Percentiles rank a stretch among this genome's conserved stretches.
Conservation (phyloP, 75 land plant genomes). For the Cryptomeria japonica region DNA sequence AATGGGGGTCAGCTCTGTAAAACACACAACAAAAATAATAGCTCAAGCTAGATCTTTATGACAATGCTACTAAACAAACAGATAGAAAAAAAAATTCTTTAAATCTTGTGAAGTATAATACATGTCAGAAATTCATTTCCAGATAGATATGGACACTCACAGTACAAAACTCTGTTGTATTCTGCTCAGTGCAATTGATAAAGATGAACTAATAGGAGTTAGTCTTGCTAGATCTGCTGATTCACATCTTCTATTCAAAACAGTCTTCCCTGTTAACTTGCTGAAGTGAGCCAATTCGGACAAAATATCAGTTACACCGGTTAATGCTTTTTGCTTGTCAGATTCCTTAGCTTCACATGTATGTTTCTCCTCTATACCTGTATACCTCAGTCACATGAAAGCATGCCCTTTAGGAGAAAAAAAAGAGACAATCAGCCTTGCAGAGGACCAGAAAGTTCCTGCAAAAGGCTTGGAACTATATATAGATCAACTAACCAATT, state of each 20-base stretch:
- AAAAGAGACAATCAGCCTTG: background rate
- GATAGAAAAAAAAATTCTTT: constrained; percentile 2
- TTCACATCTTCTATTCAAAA: constrained; percentile 41
- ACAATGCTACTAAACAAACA: background rate
- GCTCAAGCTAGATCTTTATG: background rate
- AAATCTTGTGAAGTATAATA: background rate
- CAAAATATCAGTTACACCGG: constrained; percentile 45
- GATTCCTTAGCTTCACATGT: constrained; percentile 48
- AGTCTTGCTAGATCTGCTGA: constrained; percentile 20
- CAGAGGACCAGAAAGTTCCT: background rate
- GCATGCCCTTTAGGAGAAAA: background rate
- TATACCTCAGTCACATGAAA: background rate
- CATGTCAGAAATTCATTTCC: constrained; percentile 3
- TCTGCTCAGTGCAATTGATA: constrained; percentile 75
- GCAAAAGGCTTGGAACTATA: background rate
- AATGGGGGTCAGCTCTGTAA: constrained; percentile 78
- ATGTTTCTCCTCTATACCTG: constrained; percentile 4
- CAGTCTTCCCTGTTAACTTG: constrained; percentile 49
- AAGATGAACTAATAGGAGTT: constrained; percentile 55
- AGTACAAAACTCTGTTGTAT: constrained; percentile 98
- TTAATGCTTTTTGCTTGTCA: constrained; percentile 61
- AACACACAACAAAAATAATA: background rate
- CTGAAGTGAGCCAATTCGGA: constrained; percentile 60
- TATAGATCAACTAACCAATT: constrained; percentile 5
- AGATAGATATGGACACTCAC: constrained; percentile 58